These are phyloP conservation scores for Rosa persica DNA, from an alignment of 306 rosid species.

Conservation along the genomic window DNA sequence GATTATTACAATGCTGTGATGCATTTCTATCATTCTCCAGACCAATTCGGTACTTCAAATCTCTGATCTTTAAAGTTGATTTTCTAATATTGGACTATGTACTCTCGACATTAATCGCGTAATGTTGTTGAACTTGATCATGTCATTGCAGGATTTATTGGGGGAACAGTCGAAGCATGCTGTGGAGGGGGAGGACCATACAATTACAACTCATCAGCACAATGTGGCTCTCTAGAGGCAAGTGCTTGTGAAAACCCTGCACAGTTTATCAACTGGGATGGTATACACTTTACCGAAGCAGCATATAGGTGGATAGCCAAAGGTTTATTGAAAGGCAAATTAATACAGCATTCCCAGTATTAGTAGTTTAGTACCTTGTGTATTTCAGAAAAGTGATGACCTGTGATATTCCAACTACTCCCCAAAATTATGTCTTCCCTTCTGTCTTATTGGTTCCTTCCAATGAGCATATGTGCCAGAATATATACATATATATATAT, in stretches of 20 bases:
- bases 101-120: neutral
- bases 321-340: neutral
- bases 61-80: neutral
- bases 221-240: neutral
- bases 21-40: slow-evolving; percentile 2
- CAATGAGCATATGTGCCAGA: neutral
- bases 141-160: neutral
- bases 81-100: neutral
- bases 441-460: neutral
- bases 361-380: neutral
- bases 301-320: slow-evolving; percentile 10
- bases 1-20: slow-evolving; percentile 8
- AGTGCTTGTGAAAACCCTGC: slow-evolving; percentile 13
- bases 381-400: neutral
- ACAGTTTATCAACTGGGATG: slow-evolving; percentile 13
- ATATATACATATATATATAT: no score
- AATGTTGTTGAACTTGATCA: neutral
- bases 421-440: neutral
- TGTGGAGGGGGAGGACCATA: slow-evolving; percentile 20
- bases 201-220: slow-evolving; percentile 16
- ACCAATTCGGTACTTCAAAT: neutral
- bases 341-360: neutral
- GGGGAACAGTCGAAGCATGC: slow-evolving; percentile 2
- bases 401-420: neutral
- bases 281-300: slow-evolving; percentile 17